These are phyloP conservation scores for Dioscorea alata DNA, from an alignment of 106 monocot species.

Conservation along the genomic window DNA sequence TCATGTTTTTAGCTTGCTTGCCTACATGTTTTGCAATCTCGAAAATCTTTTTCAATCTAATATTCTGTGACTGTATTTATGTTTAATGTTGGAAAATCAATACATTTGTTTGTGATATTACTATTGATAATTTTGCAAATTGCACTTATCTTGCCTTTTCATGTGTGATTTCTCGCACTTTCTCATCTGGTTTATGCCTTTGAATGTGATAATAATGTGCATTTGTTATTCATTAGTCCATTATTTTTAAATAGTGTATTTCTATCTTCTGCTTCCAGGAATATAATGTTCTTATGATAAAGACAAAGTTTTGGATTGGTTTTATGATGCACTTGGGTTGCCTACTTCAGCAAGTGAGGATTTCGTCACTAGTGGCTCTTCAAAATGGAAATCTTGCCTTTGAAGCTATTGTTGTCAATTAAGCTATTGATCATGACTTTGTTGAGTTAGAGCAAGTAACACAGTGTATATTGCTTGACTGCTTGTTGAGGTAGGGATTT, in stretches of 20 bases:
- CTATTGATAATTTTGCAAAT: background rate
- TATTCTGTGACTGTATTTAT: too few species aligned
- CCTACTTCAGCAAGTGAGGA: conserved; percentile 43
- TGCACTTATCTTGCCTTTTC: background rate
- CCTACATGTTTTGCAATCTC: too few species aligned
- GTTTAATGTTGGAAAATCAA: too few species aligned
- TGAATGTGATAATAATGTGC: too few species aligned
- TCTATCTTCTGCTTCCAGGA: conserved; percentile 43
- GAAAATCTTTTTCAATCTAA: too few species aligned
- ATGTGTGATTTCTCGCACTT: background rate
- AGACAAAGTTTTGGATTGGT: conserved; percentile 89
- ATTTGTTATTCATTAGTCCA: background rate
- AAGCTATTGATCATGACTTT: conserved; percentile 55
- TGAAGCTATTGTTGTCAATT: conserved; percentile 92
- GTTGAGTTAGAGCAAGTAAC: conserved; percentile 87
- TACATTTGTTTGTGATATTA: too few species aligned
- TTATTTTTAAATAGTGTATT: background rate
- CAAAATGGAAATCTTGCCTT: conserved; percentile 92
- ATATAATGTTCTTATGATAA: conserved; percentile 87
- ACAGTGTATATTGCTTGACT: conserved; percentile 73
- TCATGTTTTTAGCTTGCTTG: too few species aligned
- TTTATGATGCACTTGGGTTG: conserved; percentile 79
- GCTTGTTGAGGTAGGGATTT: conserved; percentile 33
- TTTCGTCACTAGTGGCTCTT: conserved; percentile 77
- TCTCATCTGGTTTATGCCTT: background rate